Evolutionary conservation across 805 yeast genomes (phyloP), one percentile per base, ranked within the genome.

Genomic region (Torulaspora quercuum): DNA sequence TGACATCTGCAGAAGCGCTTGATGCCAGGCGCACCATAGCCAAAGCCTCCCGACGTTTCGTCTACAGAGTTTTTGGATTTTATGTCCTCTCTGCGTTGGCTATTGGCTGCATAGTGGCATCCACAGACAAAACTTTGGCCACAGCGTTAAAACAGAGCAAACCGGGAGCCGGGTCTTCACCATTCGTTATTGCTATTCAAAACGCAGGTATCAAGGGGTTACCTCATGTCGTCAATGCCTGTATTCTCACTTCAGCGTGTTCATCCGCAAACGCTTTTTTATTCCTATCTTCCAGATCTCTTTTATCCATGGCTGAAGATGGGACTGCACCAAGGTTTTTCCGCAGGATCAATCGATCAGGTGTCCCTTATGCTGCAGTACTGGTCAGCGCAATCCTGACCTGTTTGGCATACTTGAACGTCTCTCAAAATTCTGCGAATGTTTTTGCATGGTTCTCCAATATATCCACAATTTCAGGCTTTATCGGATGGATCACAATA

Each of bases 311-410:
- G 62, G 80, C 85, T 7, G 77, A 75, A 28, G 79, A 77, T 57
- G 78, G 81, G 12, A 70, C 72, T 49, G 80, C 80, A 12, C 89
- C 88, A 23, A 63, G 63, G 37, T 51, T 70, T 19, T 70, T 80
- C 37, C 78, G 79, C 22, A 81, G 81, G 63, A 76, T 85, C 42
- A 95, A 86, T 59, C 72, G 82, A 46, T 68, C 65, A 36, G 95
- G 95, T 40, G 73, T 95, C 53, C 95, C 95, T 11, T 57, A 82
- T 36, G 75, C 73, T 35, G 90, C 87, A 12, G 76, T 83, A 50
- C 45, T 61, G 5, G 59, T 78, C 21, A 67, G 78, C 30, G 62
- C 72, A 26, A 25, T 51, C 3, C 81, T 82, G 67, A 73, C 80
- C 49, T 65, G 72, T 29, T 69, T 84, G 53, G 87, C 86, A 2